phyloP scores from a whole-genome alignment of 805 yeast genomes.

The Candida silvicultrix region DNA sequence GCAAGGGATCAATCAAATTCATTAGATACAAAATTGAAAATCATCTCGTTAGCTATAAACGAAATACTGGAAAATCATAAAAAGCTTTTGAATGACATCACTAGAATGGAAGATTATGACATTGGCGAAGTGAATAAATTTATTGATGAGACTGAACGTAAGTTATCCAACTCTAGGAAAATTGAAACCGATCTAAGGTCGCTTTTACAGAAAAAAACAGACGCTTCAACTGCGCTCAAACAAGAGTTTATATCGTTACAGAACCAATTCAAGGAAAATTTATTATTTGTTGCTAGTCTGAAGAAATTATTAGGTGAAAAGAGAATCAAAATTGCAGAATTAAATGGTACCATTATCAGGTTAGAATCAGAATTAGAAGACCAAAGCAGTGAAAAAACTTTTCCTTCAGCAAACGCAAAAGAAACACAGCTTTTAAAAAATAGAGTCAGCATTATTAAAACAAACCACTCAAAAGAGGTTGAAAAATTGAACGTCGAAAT shows the following conservation, averaged over 20 bases:
- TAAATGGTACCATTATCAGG: slow-evolving; percentile 9
- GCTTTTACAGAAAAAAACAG: slow-evolving; percentile 9
- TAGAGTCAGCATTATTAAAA: slow-evolving; percentile 14
- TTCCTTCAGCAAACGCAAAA: slow-evolving; percentile 5
- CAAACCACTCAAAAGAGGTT: slow-evolving; percentile 18
- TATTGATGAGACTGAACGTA: slow-evolving; percentile 4
- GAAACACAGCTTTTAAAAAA: slow-evolving; percentile 17
- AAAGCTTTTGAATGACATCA: not conserved
- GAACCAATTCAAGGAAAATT: slow-evolving; percentile 11
- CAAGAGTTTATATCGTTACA: slow-evolving; percentile 10
- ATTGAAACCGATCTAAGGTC: slow-evolving; percentile 13
- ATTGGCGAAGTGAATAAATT: not conserved
- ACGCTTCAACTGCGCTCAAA: slow-evolving; percentile 8
- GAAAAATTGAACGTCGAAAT: slow-evolving; percentile 11
- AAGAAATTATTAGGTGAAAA: slow-evolving; percentile 15
- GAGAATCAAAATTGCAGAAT: slow-evolving; percentile 7
- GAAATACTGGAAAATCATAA: slow-evolving; percentile 9
- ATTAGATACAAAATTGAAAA: slow-evolving; percentile 17
- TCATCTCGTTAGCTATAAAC: slow-evolving; percentile 12
- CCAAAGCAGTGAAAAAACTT: slow-evolving; percentile 1
- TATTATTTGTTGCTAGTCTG: slow-evolving; percentile 3
- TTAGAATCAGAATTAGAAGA: slow-evolving; percentile 13
- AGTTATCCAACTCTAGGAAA: slow-evolving; percentile 7
- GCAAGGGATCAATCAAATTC: slow-evolving; percentile 15
- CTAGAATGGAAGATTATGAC: not conserved